Evolutionary conservation across 768 basidiomycete species (phyloP), one percentile per base, ranked within the genome.

Genomic region (Leucosporidium scottii): DNA sequence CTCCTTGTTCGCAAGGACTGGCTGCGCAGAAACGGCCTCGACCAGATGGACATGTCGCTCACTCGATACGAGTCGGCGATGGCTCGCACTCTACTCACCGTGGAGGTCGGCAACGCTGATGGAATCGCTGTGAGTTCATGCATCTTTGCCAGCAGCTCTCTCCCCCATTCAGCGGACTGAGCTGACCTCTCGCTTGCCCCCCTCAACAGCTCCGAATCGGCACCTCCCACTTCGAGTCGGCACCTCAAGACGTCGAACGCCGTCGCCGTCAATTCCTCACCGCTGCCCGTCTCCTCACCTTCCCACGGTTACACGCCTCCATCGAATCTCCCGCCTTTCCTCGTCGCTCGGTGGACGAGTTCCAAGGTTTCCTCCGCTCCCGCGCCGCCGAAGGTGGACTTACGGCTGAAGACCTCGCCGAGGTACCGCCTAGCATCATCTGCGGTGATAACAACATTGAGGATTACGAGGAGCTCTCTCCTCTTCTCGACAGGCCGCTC

Each of bases 151-250:
- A 20, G 1, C 27, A 21, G 5, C 39, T 15, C 21, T n/a, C n/a
- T n/a, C n/a, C n/a, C n/a, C n/a, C n/a, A 44, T 23, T 27, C 25
- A 27, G 6, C 1, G 5, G 30, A 36, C 21, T 39, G 7, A 23
- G 17, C 50, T 51, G 23, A 27, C 50, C 9, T 51, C 23, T 7
- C 39, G n/a, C n/a, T n/a, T 44, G 3, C 21, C 21, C 50, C 3
- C 23, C 50, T 20, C 50, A 7, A 28, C 17, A 59, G 59, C 59
- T 59, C 44, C 25, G 59, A 17, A 48, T 59, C 59, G 59, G 25
- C 10, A 59, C 59, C 6, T 59, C 59, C 20, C 59, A 59, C 44
- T 59, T 39, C 15, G 59, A 59, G 21, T 59, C 59, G 3, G 59
- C 25, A 1, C 36, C 59, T 4, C 23, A 17, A 17, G 59, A 59